Evolutionary conservation across 192 early-diverging fungal genomes (phyloP), one percentile per base, ranked within the genome.

Genomic region (Gaertneriomyces sp.): DNA sequence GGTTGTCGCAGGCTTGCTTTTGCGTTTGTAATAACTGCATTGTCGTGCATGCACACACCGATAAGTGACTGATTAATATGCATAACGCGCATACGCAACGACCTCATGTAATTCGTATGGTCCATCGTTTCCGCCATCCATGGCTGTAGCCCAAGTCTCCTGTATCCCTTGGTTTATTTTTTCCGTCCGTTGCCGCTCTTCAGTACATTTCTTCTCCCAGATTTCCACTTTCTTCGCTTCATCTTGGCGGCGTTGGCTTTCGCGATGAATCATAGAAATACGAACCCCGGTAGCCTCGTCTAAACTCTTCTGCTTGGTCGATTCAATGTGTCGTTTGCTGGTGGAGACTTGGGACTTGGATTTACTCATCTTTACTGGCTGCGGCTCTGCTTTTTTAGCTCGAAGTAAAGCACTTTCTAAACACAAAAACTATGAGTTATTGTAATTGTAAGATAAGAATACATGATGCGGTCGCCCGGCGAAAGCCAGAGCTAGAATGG

Each of bases 81-180:
- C 25, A 33, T 2, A 33, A 33, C 0, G 25, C 25, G 0, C 68
- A 8, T 39, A 40, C 41, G 9, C 38, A 11, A 7, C 54, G 8
- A 82, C 61, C 66, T 85, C 76, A 51, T 74, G 46, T 25, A 85
- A 56, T 53, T 80, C 74, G 53, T 81, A 81, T 5, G 80, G 80
- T 0, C 63, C 70, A 7, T 63, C 68, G 5, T 60, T 16, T 20
- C 50, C 66, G 8, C 45, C 2, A 33, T 33, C 45, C 50, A 67
- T 19, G 4, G 75, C 52, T 14, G 59, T 71, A 7, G 60, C 45
- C 84, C 84, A 85, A 53, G 74, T 58, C 40, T 10, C 47, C 39
- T 62, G 63, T 42, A 83, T 85, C 16, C 67, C 60, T 38, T 46
- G 33, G 6, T 60, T 43, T 60, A 74, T 70, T 12, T n/a, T 70